Conservation (phyloP, 805 yeast genomes). For the Cyberlindnera xylosilytica region DNA sequence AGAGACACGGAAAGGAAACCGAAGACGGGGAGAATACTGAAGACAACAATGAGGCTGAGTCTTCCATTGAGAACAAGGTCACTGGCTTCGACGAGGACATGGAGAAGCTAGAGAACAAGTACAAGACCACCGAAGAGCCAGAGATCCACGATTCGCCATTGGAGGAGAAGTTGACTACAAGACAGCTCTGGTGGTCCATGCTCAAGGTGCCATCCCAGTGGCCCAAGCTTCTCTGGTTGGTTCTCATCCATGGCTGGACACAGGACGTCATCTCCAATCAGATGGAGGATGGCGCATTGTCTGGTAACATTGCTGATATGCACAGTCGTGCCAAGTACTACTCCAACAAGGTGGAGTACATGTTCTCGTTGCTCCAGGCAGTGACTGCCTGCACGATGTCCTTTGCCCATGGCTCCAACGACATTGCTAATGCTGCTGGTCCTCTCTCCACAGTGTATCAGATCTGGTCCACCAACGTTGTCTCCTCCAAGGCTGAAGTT, state of each 20-base stretch:
- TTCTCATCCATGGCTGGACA: conserved; percentile 56
- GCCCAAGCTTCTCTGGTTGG: conserved; percentile 48
- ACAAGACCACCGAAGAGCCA: conserved; percentile 2
- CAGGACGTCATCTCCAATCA: conserved; percentile 59
- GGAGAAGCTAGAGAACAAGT: conserved; percentile 21
- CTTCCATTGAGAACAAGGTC: conserved; percentile 21
- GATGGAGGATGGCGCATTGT: conserved; percentile 36
- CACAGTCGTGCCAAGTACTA: conserved; percentile 61
- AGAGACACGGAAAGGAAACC: conserved; percentile 32
- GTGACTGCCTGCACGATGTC: conserved; percentile 78
- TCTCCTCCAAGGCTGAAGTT: conserved; percentile 46
- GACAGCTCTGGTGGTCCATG: conserved; percentile 36
- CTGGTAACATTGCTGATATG: conserved; percentile 46
- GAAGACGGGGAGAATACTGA: conserved; percentile 2
- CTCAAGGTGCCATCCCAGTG: conserved; percentile 49
- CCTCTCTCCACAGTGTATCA: conserved; percentile 65
- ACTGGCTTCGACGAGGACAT: conserved; percentile 22
- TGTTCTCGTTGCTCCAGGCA: conserved; percentile 66
- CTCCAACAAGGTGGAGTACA: conserved; percentile 66
- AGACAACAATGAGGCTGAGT: conserved; percentile 10
- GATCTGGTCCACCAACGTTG: conserved; percentile 53
- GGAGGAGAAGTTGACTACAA: conserved; percentile 33
- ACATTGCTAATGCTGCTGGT: conserved; percentile 75
- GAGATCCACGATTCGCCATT: conserved; percentile 13
- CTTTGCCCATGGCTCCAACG: conserved; percentile 81